Conservation (phyloP, 805 yeast species). For the Saitoella complicata region DNA sequence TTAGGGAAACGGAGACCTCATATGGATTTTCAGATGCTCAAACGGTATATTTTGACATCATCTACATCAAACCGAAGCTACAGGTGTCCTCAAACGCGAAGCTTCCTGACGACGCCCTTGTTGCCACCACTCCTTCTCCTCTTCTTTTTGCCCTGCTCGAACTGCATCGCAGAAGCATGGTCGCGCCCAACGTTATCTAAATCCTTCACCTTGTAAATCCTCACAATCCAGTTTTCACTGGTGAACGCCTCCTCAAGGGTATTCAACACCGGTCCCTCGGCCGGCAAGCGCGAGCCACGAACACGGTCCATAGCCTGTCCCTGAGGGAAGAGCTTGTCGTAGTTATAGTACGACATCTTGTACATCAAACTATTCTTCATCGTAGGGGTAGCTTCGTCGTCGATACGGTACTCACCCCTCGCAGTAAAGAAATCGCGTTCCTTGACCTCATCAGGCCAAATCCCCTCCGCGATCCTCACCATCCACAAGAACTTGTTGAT, state of each 20-base stretch:
- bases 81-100: no score
- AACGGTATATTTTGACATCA: no score
- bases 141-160: conserved; percentile 9
- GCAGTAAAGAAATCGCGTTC: conserved; percentile 75
- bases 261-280: conserved; percentile 39
- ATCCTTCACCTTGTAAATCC: conserved; percentile 84
- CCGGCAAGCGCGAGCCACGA: conserved; percentile 61
- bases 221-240: conserved; percentile 89
- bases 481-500: conserved; percentile 95
- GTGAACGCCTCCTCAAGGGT: conserved; percentile 89
- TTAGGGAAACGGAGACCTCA: no score
- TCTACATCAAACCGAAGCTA: no score
- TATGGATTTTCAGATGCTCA: no score
- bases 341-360: conserved; percentile 83
- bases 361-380: conserved; percentile 88
- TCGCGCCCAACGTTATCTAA: conserved; percentile 76
- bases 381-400: conserved; percentile 59
- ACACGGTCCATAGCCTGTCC: conserved; percentile 67
- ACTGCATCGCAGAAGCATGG: conserved; percentile 12
- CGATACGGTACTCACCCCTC: conserved; percentile 78
- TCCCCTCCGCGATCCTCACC: conserved; percentile 97
- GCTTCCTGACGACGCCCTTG: neutral
- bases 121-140: neutral
- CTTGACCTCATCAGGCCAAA: conserved; percentile 96
- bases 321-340: conserved; percentile 50